Conservation (phyloP, 257 asterid species). For the Gardenia jasminoides region DNA sequence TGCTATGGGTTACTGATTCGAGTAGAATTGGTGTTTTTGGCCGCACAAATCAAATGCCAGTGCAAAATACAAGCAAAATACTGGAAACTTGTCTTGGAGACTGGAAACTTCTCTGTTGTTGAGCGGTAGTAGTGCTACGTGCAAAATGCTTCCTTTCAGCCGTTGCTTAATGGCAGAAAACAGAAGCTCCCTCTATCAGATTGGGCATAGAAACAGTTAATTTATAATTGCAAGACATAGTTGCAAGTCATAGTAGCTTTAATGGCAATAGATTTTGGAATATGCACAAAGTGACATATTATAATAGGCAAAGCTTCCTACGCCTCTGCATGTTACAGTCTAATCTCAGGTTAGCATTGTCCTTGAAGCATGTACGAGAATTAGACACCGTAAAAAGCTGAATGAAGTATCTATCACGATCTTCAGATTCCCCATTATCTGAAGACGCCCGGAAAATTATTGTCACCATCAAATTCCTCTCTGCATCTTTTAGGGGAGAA, state of each 20-base stretch:
- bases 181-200: neutral
- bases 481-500: no score
- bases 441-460: no score
- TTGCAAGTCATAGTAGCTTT: neutral
- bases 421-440: no score
- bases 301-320: no score
- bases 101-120: neutral
- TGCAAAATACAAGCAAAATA: neutral
- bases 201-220: neutral
- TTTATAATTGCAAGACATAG: no score
- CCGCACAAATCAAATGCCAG: neutral
- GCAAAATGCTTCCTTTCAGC: neutral
- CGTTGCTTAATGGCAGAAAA: neutral
- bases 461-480: no score
- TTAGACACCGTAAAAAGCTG: no score
- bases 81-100: neutral
- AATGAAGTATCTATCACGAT: no score
- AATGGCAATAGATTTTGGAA: neutral
- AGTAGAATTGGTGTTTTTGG: neutral
- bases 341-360: no score
- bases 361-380: no score
- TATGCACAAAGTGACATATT: neutral
- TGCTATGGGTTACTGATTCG: constrained; percentile 30
- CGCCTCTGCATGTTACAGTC: no score
- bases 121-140: neutral